Evolutionary conservation across 1,139 yeast genomes (phyloP), one percentile per base, ranked within the genome.

Genomic region (Protomyces inundatus): DNA sequence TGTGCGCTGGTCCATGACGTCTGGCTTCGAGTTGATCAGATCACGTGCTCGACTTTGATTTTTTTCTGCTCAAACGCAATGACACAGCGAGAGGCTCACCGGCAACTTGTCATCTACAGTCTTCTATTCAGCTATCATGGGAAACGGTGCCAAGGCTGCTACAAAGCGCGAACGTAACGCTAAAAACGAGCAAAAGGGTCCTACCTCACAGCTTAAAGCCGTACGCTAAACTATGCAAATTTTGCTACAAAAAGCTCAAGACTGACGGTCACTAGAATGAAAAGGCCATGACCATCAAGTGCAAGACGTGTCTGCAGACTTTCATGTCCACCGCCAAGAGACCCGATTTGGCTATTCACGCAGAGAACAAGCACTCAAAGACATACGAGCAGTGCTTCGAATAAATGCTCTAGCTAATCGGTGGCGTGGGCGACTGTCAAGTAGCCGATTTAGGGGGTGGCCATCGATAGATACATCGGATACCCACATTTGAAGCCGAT

Each of bases 151-250:
- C 12, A 50, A 50, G n/a, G 54, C 54, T 6, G 37, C 36, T 4
- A 12, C 14, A 6, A 50, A 50, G 54, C 54, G 54, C 7, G 54
- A 50, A 16, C 54, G 54, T n/a, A 50, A 50, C 37, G 54, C 54
- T 7, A 50, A 50, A 35, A 50, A 50, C 37, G 37, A 32, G 54
- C 6, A 14, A 4, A 34, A 32, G 14, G 37, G 37, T 4, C 23
- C 54, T 3, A 50, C 14, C 6, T 50, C 54, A 12, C 54, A 50
- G 54, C 54, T 50, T 14, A 50, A 50, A 50, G 54, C 23, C 33
- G 54, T 50, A 50, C 32, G 54, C 30, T 33, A n/a, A 6, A n/a
- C 42, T 14, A 12, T 12, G 12, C 42, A 14, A 14, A 4, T 6
- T 14, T 4, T 4, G 12, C 7, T 6, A 5, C n/a, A 12, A 0